A percentile compares a stretch with the other conserved stretches of the same genome.
phyloP scores from a whole-genome alignment of 108 stramenopile species.

The Aurantiochytrium sp. region DNA sequence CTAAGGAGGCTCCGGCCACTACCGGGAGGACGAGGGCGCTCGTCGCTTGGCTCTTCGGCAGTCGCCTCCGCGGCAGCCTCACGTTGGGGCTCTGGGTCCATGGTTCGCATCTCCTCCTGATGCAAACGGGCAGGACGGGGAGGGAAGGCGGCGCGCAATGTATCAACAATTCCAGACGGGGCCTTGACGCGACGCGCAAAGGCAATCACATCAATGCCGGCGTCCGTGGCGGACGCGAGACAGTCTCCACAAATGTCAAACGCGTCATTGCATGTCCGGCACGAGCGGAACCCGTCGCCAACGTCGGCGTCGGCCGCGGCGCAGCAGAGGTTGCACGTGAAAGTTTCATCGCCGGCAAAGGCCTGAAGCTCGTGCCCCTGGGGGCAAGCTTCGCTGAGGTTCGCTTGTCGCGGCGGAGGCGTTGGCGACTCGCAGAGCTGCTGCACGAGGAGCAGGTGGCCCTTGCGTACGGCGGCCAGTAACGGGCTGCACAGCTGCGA shows the following conservation, averaged over 20 bases:
- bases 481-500: not conserved
- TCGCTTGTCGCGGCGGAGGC: not conserved
- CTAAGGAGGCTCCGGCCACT: not conserved
- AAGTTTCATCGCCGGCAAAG: not conserved
- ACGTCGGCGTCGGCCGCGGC: not conserved
- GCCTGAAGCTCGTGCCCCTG: not conserved
- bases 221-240: not conserved
- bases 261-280: not conserved
- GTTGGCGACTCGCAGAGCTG: not conserved
- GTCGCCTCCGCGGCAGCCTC: too few relatives aligned
- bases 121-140: too few relatives aligned
- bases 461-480: not conserved
- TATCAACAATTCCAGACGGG: not conserved
- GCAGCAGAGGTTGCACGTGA: not conserved
- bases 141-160: not conserved
- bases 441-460: not conserved
- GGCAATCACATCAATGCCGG: not conserved
- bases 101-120: too few relatives aligned
- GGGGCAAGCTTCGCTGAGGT: not conserved
- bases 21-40: too few relatives aligned
- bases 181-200: not conserved
- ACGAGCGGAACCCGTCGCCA: not conserved
- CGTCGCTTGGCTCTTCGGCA: too few relatives aligned
- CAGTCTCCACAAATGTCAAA: constrained; percentile 2
- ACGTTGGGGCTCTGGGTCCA: too few relatives aligned